Percentiles rank a stretch among this genome's conserved stretches.
Conservation (phyloP, 805 yeast species). For the Starmerella vaccinii region DNA sequence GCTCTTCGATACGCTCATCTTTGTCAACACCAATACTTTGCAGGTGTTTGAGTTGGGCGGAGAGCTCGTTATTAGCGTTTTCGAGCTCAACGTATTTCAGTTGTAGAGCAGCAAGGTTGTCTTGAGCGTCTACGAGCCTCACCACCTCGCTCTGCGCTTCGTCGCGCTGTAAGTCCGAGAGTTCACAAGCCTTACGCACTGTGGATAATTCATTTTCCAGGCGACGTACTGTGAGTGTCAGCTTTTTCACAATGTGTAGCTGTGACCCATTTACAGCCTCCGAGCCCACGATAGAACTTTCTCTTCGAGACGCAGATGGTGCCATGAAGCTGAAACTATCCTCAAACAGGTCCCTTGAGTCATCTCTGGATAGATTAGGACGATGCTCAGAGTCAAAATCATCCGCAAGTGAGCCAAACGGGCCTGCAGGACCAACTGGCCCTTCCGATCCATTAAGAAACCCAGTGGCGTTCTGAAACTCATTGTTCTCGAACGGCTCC, state of each 20-base stretch:
- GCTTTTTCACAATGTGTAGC: constrained; percentile 59
- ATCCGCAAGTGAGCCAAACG: constrained; percentile 8
- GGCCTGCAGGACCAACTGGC: constrained; percentile 16
- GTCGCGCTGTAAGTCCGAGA: constrained; percentile 48
- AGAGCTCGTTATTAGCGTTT: constrained; percentile 36
- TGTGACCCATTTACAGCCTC: constrained; percentile 22
- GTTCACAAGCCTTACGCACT: constrained; percentile 50
- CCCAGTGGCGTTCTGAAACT: background rate
- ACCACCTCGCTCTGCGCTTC: constrained; percentile 60
- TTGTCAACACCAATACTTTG: constrained; percentile 75
- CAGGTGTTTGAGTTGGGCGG: constrained; percentile 38
- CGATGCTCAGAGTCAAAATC: constrained; percentile 4
- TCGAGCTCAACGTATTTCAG: constrained; percentile 26
- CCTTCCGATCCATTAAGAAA: background rate
- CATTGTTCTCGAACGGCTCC: background rate
- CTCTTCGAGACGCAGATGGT: constrained; percentile 8
- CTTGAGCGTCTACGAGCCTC: constrained; percentile 46
- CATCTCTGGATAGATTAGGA: background rate
- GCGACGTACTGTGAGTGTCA: constrained; percentile 67
- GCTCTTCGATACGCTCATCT: constrained; percentile 72
- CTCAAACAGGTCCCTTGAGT: background rate
- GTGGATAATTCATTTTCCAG: constrained; percentile 68
- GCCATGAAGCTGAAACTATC: constrained; percentile 10
- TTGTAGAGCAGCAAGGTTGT: constrained; percentile 34
- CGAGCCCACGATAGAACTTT: constrained; percentile 23